Evolutionary conservation across 163 green algal species (phyloP).

Genomic region (Volvox carteri): DNA sequence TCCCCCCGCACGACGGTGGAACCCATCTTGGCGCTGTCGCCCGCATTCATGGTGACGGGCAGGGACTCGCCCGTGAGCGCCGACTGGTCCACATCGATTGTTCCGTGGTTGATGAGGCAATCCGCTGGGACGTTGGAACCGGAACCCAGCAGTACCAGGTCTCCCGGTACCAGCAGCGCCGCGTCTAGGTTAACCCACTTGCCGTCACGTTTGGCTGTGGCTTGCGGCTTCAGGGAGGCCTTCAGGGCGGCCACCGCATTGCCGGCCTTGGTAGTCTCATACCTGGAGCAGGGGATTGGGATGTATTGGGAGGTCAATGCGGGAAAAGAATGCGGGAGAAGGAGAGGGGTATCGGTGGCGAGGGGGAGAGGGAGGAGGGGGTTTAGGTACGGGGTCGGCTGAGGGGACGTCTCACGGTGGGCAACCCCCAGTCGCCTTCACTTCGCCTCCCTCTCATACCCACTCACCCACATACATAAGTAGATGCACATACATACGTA

Average conservation of each 20-base stretch:
- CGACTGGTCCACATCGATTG: conserved; percentile 64
- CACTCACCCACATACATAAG: neutral
- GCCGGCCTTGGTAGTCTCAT: conserved; percentile 84
- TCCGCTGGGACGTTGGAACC: conserved; percentile 87
- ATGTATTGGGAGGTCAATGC: neutral
- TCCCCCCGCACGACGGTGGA: conserved; percentile 86
- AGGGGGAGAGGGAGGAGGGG: neutral
- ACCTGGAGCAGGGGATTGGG: conserved; percentile 58
- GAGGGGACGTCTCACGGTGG: neutral
- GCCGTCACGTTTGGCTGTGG: conserved; percentile 87
- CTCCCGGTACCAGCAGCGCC: conserved; percentile 84
- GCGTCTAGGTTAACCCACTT: conserved; percentile 84
- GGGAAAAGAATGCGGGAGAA: neutral
- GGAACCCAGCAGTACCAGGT: conserved; percentile 83
- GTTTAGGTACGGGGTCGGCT: neutral
- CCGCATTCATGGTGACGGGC: conserved; percentile 70
- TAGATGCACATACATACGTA: too few species aligned
- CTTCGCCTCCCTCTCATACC: neutral
- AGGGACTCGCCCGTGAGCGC: conserved; percentile 80
- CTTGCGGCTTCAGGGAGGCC: conserved; percentile 83
- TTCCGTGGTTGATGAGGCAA: conserved; percentile 77
- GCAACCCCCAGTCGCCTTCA: neutral
- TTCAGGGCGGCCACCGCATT: conserved; percentile 86
- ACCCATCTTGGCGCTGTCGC: conserved; percentile 85
- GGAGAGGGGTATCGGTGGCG: neutral